Conservation (phyloP, 139 green algal species). For the Volvox reticuliferus region DNA sequence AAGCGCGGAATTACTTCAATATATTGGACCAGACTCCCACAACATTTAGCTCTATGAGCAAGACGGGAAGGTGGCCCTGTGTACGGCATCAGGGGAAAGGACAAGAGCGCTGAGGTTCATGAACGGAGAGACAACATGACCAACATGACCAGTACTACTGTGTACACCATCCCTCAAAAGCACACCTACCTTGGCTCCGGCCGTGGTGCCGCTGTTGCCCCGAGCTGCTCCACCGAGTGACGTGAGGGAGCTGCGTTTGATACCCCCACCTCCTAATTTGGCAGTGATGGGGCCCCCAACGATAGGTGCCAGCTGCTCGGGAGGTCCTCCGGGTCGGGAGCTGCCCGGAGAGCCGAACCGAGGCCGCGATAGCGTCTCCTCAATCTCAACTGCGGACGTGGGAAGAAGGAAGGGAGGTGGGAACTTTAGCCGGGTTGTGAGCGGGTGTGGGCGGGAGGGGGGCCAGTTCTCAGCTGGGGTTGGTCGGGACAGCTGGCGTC, state of each 20-base stretch:
- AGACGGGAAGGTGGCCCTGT: not conserved
- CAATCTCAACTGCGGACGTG: constrained; percentile 20
- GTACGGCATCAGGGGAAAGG: not conserved
- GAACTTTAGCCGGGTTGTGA: not conserved
- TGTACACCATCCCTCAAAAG: not conserved
- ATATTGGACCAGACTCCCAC: too few species aligned
- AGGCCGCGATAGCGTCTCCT: not conserved
- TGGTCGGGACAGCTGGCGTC: too few species aligned
- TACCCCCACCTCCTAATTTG: constrained; percentile 22
- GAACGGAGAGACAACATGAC: not conserved
- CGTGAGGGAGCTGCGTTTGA: constrained; percentile 28
- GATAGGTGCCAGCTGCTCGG: constrained; percentile 26
- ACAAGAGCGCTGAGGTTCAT: not conserved
- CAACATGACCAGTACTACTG: not conserved
- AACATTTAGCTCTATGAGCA: too few species aligned
- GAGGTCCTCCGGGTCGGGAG: not conserved
- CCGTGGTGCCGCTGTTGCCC: not conserved
- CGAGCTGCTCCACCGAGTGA: not conserved
- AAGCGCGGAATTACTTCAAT: too few species aligned
- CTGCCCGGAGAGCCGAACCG: not conserved
- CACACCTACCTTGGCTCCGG: not conserved
- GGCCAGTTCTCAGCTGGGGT: not conserved
- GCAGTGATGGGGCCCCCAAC: constrained; percentile 46
- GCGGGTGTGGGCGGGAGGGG: not conserved
- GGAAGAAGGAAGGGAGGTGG: not conserved